phyloP scores from a whole-genome alignment of 2,329 filamentous ascomycete genomes.

The Tolypocladium pustulatum region DNA sequence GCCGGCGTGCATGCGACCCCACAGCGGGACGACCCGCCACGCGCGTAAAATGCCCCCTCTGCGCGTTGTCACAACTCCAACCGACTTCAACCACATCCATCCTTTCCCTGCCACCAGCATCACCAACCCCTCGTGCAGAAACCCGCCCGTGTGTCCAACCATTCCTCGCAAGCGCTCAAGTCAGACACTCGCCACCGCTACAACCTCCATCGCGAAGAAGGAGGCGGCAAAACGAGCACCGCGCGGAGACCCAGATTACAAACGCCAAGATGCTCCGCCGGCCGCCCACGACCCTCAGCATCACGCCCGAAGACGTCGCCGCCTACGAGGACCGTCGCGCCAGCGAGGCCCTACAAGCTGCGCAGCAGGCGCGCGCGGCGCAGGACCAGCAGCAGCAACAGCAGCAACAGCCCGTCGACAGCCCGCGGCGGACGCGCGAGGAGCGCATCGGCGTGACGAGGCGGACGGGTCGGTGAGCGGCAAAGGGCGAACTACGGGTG shows the following conservation, averaged over 20 bases:
- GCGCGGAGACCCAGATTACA: neutral
- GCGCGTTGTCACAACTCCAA: neutral
- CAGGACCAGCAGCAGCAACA: conserved; percentile 11
- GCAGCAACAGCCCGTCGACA: conserved; percentile 3
- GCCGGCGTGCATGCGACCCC: too few species aligned
- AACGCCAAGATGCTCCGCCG: conserved; percentile 49
- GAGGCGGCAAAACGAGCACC: neutral
- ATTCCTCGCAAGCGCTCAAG: neutral
- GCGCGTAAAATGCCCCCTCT: neutral
- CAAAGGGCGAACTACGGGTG: too few species aligned
- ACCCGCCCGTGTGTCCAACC: neutral
- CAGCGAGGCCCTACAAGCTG: conserved; percentile 24
- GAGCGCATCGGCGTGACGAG: conserved; percentile 27
- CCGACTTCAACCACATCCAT: neutral
- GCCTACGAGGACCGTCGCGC: conserved; percentile 56
- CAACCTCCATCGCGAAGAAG: neutral
- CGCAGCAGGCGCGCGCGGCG: conserved; percentile 16
- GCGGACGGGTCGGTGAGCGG: conserved; percentile 7
- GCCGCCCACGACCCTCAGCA: conserved; percentile 54
- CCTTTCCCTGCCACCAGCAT: neutral
- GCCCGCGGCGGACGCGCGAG: conserved; percentile 20
- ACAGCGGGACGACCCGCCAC: neutral
- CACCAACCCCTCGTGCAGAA: neutral
- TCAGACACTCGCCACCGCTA: neutral
- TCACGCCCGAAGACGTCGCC: conserved; percentile 61